Conservation (phyloP, 2,329 filamentous ascomycete species). For the Emergomyces orientalis region DNA sequence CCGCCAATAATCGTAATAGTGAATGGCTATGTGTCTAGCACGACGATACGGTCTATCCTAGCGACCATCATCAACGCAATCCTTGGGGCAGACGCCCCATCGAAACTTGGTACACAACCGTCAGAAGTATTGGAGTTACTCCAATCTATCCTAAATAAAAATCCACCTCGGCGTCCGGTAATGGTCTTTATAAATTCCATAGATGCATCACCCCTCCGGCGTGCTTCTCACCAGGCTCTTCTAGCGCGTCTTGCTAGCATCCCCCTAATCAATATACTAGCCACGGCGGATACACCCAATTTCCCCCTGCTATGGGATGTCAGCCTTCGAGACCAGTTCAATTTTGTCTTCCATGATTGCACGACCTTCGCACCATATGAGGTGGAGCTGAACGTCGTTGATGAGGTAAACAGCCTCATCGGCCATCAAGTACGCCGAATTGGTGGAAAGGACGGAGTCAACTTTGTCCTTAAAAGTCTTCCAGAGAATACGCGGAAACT, state of each 20-base stretch:
- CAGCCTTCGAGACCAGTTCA: constrained; percentile 68
- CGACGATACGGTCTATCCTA: constrained; percentile 38
- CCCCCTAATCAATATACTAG: constrained; percentile 60
- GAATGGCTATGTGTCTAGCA: constrained; percentile 62
- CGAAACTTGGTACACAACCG: constrained; percentile 55
- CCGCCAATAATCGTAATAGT: constrained; percentile 61
- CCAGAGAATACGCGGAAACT: constrained; percentile 86
- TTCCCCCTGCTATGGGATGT: constrained; percentile 87
- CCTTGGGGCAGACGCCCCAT: constrained; percentile 32
- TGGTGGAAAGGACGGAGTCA: constrained; percentile 83
- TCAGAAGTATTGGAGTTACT: constrained; percentile 60
- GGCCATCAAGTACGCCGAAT: constrained; percentile 70
- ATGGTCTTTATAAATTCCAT: constrained; percentile 77
- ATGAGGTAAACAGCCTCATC: constrained; percentile 80
- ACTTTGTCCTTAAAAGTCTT: constrained; percentile 79
- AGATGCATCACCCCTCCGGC: constrained; percentile 68
- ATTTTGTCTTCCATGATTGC: constrained; percentile 85
- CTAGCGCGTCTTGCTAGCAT: constrained; percentile 70
- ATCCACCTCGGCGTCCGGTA: constrained; percentile 38
- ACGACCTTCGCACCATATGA: constrained; percentile 75
- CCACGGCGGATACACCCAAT: constrained; percentile 78
- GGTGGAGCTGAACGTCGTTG: constrained; percentile 71
- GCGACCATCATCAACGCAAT: constrained; percentile 58
- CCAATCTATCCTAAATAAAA: constrained; percentile 49
- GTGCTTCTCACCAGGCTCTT: constrained; percentile 57